Percentiles rank a stretch among this genome's conserved stretches.
Evolutionary conservation across 495 filamentous ascomycete genomes (phyloP).

Genomic region (Halenospora varia): DNA sequence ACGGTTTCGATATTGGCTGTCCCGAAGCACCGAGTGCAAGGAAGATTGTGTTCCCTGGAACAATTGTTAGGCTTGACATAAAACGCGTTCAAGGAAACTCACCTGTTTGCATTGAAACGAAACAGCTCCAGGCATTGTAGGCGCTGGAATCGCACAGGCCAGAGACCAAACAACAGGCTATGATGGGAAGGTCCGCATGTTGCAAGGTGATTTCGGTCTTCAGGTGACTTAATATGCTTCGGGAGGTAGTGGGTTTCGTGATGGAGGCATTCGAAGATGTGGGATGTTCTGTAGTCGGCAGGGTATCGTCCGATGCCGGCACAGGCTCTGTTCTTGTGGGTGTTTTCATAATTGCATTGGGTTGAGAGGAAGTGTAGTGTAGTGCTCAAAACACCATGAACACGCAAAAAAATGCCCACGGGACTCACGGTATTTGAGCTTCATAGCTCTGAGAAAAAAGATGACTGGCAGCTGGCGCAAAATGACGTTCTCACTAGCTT

Average conservation of each 20-base stretch:
- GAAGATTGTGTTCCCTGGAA: conserved; percentile 61
- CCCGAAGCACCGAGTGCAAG: conserved; percentile 57
- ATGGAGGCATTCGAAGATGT: conserved; percentile 3
- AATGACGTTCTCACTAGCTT: background rate
- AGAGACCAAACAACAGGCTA: conserved; percentile 52
- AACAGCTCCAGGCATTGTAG: conserved; percentile 59
- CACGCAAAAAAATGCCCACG: too few species aligned
- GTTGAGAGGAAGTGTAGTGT: background rate
- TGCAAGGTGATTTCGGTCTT: conserved; percentile 34
- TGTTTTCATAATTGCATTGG: background rate
- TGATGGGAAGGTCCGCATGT: conserved; percentile 49
- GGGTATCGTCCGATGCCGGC: background rate
- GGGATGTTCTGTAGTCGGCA: conserved; percentile 17
- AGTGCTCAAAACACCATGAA: too few species aligned
- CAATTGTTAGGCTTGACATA: conserved; percentile 3
- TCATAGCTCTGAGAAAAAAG: background rate
- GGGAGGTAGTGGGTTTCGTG: background rate
- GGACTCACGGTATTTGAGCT: too few species aligned
- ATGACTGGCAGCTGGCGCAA: background rate
- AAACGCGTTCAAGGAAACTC: background rate
- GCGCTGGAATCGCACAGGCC: conserved; percentile 58
- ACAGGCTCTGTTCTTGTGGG: background rate
- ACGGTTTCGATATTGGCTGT: conserved; percentile 45
- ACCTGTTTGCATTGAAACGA: conserved; percentile 60
- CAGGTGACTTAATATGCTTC: conserved; percentile 6